Evolutionary conservation across 2,329 filamentous ascomycete species (phyloP).

Genomic region (Chaetomium globosum): DNA sequence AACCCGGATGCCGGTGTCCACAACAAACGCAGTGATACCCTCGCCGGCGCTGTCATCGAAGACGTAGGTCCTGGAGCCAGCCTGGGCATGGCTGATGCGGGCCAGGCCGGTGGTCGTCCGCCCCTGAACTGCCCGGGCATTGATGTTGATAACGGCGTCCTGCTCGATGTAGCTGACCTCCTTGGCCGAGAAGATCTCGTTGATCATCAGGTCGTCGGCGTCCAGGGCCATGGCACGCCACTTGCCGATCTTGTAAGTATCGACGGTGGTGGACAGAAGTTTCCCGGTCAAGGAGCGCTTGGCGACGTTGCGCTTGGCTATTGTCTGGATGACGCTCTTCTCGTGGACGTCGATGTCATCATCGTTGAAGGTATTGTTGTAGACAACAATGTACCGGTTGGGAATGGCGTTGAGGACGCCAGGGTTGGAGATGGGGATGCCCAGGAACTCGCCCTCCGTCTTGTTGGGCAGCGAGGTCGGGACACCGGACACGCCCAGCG

Average conservation of each 20-base stretch:
- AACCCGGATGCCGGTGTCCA: constrained; percentile 65
- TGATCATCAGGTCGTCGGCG: constrained; percentile 43
- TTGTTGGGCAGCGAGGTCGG: constrained; percentile 31
- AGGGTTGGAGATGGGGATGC: constrained; percentile 55
- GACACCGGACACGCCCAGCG: constrained; percentile 31
- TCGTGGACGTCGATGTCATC: constrained; percentile 55
- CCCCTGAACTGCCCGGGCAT: constrained; percentile 52
- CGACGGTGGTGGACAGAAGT: constrained; percentile 51
- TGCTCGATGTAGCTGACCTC: constrained; percentile 50
- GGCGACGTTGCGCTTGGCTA: constrained; percentile 61
- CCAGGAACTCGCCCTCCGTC: constrained; percentile 40
- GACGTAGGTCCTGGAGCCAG: constrained; percentile 47
- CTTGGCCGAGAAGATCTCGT: constrained; percentile 50
- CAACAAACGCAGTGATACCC: constrained; percentile 63
- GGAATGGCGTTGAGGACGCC: constrained; percentile 53
- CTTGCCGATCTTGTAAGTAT: constrained; percentile 50
- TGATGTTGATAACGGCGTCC: constrained; percentile 51
- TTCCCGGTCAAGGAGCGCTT: constrained; percentile 54
- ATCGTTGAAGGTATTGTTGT: constrained; percentile 57
- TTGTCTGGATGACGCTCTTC: constrained; percentile 49
- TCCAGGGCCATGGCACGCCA: constrained; percentile 56
- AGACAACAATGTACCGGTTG: constrained; percentile 66
- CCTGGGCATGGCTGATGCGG: constrained; percentile 53
- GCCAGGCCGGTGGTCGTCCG: constrained; percentile 58
- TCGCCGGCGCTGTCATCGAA: constrained; percentile 57